Percentiles rank a stretch among this genome's conserved stretches.
These are phyloP conservation scores for Colletotrichum filicis DNA, from an alignment of 2,329 filamentous ascomycete genomes.

Conservation along the genomic window DNA sequence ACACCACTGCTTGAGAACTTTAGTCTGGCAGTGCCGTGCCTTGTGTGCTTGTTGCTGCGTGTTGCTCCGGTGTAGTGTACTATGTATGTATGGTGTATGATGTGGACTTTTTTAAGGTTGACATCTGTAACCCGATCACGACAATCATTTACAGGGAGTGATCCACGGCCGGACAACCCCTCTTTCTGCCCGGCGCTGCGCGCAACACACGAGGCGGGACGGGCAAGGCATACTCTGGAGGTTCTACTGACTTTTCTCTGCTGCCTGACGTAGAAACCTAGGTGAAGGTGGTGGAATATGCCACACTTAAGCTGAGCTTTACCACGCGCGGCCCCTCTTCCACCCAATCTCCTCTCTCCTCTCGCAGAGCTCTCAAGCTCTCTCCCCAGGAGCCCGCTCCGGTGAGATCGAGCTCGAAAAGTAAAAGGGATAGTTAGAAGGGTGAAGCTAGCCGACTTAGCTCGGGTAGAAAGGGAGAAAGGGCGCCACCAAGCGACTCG, in stretches of 20 bases:
- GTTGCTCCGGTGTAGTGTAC: no score
- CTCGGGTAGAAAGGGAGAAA: background rate
- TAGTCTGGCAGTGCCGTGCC: background rate
- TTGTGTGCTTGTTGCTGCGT: background rate
- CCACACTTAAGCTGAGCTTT: background rate
- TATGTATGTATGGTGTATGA: no score
- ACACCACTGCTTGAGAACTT: background rate
- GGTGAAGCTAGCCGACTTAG: no score
- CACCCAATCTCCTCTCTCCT: background rate
- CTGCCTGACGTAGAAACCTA: background rate
- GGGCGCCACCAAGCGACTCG: background rate
- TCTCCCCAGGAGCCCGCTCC: background rate
- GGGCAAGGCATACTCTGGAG: no score
- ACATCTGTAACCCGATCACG: conserved; percentile 31
- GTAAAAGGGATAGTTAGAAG: background rate
- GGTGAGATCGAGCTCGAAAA: background rate
- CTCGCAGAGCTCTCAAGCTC: background rate
- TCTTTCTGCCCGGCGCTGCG: background rate
- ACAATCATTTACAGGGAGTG: conserved; percentile 5
- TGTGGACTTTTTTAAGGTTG: conserved; percentile 7
- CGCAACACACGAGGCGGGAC: no score
- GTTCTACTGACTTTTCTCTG: background rate
- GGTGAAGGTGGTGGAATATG: background rate
- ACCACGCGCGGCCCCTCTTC: background rate
- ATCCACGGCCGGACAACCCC: background rate